Conservation (phyloP, 345 rosid genomes). For the Clarkia xantiana region DNA sequence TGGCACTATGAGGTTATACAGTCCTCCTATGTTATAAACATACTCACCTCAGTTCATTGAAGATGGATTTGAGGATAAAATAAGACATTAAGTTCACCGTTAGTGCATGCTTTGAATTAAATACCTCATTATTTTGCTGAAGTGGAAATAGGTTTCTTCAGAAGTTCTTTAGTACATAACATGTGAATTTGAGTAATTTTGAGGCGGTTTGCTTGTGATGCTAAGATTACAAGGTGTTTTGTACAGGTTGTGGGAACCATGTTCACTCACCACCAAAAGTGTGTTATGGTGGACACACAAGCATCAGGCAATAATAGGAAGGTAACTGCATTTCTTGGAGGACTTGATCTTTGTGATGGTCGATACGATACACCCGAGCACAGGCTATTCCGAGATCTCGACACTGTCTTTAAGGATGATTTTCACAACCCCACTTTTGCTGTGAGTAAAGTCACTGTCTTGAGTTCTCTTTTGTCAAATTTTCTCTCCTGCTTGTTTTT, state of each 20-base stretch:
- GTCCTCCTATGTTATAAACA: too few species aligned
- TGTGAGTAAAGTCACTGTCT: conserved; percentile 30
- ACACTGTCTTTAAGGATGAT: conserved; percentile 62
- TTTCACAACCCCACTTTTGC: conserved; percentile 78
- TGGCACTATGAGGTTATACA: too few species aligned
- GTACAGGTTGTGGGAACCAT: conserved; percentile 72
- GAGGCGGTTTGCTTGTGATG: not conserved
- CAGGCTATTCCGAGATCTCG: conserved; percentile 49
- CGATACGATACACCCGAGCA: conserved; percentile 97
- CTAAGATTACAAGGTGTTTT: conserved; percentile 1
- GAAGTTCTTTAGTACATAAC: too few species aligned
- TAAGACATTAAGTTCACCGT: too few species aligned
- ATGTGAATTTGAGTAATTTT: too few species aligned
- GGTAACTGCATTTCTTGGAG: conserved; percentile 84
- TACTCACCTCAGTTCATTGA: not conserved
- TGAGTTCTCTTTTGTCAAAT: not conserved
- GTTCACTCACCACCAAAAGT: conserved; percentile 94
- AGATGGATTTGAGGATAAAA: too few species aligned
- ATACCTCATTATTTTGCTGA: too few species aligned
- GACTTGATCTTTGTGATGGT: conserved; percentile 89
- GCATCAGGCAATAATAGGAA: conserved; percentile 59
- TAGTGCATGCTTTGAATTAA: too few species aligned
- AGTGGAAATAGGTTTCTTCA: too few species aligned
- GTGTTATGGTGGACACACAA: conserved; percentile 80
- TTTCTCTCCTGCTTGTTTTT: not conserved